A percentile compares a stretch with the other conserved stretches of the same genome.
Evolutionary conservation across 2,329 filamentous ascomycete species (phyloP).

Genomic region (Pestalotiopsis fici): DNA sequence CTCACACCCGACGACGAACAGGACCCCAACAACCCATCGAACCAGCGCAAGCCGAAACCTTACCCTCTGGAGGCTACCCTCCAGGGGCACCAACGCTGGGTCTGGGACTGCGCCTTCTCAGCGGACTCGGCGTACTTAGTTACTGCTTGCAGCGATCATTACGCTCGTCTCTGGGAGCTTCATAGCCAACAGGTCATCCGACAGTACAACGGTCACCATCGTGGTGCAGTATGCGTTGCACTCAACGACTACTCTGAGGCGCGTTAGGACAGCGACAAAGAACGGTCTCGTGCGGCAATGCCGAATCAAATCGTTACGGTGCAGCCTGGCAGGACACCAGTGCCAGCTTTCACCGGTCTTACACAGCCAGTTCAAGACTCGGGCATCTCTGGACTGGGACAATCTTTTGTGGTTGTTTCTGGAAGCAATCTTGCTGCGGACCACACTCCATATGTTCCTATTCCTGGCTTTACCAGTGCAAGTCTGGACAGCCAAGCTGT

Average conservation of each 20-base stretch:
- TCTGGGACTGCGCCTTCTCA: constrained; percentile 96
- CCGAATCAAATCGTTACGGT: background rate
- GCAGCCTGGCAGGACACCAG: background rate
- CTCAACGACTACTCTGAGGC: constrained; percentile 80
- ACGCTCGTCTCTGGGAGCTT: constrained; percentile 89
- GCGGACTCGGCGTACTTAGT: constrained; percentile 92
- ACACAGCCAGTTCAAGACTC: background rate
- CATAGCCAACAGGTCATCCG: constrained; percentile 84
- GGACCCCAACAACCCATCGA: constrained; percentile 13
- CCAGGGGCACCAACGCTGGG: constrained; percentile 90
- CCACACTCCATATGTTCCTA: background rate
- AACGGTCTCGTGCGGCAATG: background rate
- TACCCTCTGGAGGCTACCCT: constrained; percentile 86
- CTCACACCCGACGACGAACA: background rate
- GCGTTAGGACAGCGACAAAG: constrained; percentile 27
- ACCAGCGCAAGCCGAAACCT: constrained; percentile 43
- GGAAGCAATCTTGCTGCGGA: background rate
- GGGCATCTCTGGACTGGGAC: no score
- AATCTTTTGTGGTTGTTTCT: no score
- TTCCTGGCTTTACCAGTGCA: background rate
- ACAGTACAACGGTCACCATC: constrained; percentile 93
- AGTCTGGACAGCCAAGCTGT: constrained; percentile 11
- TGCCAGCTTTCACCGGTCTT: background rate
- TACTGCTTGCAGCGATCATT: constrained; percentile 91
- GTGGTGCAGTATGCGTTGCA: constrained; percentile 88